A percentile compares a stretch with the other conserved stretches of the same genome.
Evolutionary conservation across 1,284 basidiomycete genomes (phyloP).

Genomic region (Taiwanofungus camphoratus): DNA sequence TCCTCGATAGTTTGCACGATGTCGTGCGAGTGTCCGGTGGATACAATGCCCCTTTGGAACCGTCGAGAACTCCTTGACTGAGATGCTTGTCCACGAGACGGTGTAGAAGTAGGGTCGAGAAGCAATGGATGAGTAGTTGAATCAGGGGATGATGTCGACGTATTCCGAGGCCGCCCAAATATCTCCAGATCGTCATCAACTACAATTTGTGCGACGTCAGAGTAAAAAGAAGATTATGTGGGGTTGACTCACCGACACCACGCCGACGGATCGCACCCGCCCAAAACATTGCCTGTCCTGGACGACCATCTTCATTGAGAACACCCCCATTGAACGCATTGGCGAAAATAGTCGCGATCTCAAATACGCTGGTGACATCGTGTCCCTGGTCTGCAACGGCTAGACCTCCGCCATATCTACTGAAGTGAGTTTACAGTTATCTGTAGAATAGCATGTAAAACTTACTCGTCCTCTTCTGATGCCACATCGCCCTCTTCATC

Average conservation of each 20-base stretch:
- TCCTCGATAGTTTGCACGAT: constrained; percentile 79
- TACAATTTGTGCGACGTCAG: constrained; percentile 13
- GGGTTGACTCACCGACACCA: constrained; percentile 35
- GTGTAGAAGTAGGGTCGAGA: constrained; percentile 50
- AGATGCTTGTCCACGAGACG: constrained; percentile 36
- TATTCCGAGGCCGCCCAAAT: constrained; percentile 56
- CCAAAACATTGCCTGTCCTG: constrained; percentile 45
- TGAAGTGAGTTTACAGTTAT: constrained; percentile 4
- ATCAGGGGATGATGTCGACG: constrained; percentile 47
- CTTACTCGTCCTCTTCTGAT: constrained; percentile 68
- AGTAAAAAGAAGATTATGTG: constrained; percentile 2
- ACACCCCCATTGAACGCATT: constrained; percentile 28
- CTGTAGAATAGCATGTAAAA: constrained; percentile 20
- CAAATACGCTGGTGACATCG: constrained; percentile 44
- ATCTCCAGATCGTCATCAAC: constrained; percentile 52
- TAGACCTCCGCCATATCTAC: constrained; percentile 45
- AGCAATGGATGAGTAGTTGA: constrained; percentile 80
- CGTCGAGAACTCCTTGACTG: constrained; percentile 51
- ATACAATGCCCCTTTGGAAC: constrained; percentile 43
- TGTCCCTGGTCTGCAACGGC: constrained; percentile 37
- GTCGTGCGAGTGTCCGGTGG: constrained; percentile 47
- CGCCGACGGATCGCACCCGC: constrained; percentile 40
- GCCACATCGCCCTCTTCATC: constrained; percentile 58
- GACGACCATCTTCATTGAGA: constrained; percentile 27
- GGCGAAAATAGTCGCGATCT: constrained; percentile 45